Evolutionary conservation across 2,329 filamentous ascomycete species (phyloP), one percentile per base, ranked within the genome.

Genomic region (Zasmidium citrigriseum): DNA sequence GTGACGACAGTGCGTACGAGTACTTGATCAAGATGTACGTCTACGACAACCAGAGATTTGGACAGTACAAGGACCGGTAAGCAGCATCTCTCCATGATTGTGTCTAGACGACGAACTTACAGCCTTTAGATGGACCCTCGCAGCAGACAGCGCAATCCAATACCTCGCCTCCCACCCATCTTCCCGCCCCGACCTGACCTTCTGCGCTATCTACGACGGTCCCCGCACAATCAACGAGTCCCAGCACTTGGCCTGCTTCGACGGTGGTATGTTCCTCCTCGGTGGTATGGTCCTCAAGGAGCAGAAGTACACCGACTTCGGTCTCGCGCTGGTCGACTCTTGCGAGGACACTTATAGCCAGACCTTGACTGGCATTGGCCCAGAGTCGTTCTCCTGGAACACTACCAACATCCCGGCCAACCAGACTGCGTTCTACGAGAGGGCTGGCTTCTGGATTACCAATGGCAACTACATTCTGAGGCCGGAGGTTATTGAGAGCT

Each of bases 21-120:
- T 96, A 96, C 68, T 83, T 96, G 27, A 88, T 96, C 73, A 96
- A 96, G 79, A 93, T 95, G 89, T 96, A 87, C 68, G 75, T 93
- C 55, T 96, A 96, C 72, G 88, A 93, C 69, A 80, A 85, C 0
- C 66, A 72, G 4, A 81, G 85, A 2, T 96, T 89, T 67, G 74
- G 68, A 1, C 61, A 73, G 2, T 91, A 93, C 76, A 86, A 82
- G 67, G 87, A 93, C 62, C 84, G 55, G 54, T 57, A 34, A 44
- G 54, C 11, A 7, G 18, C 1, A 21, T 18, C 29, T 27, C 29
- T 27, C 47, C 47, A 3, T 12, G 3, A 29, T 3, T 27, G 12
- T 5, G n/a, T 20, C 10, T 27, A 23, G 3, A 34, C 11, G 38
- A n/a, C n/a, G 3, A 20, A 20, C 12, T 21, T 18, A n/a, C 27